Base-by-base conservation (phyloP, 768 basidiomycete species). In the Boletus sp. region DNA sequence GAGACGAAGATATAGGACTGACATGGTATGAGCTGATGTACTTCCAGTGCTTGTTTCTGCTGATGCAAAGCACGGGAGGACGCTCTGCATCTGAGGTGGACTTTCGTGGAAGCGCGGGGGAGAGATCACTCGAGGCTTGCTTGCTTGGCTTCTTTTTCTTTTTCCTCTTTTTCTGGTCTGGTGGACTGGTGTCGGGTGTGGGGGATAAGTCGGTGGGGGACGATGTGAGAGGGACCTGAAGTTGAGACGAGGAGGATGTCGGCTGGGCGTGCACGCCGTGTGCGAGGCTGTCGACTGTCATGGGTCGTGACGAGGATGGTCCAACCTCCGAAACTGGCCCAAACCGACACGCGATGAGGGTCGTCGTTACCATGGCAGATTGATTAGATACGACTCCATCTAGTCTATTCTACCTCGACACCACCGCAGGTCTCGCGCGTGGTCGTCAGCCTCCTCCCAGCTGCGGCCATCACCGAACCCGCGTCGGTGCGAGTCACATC, bases 11-110 rank as follows among this genome's bases (percentile, higher is more conserved):
- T 17, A 3, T 3, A 11, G 15, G 10, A 83, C 86, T 55, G 74
- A 91, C 90, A 69, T 92, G 90, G 69, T 90, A 93, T 23, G 91
- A 91, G 72, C 88, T 91, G 72, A 94, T 93, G 64, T 93, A 93
- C 29, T 85, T 83, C 93, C 92, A 93, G 64, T 95, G 93, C 70
- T 95, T 95, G 75, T 94, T 93, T 60, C 93, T 82, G 73, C 88
- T 90, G 63, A 95, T 94, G 68, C 88, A 90, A 4, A 94, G 79
- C 34, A 88, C 83, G 1, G 85, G 79, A 15, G 83, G 83, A 42
- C 81, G 80, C 34, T 74, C 69, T 42, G 71, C 74, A 29, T 80
- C 79, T 29, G 72, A 70, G 21, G 64, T 67, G 33, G 68, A 51
- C 54, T 70, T 75, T 17, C 64, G 59, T 29, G 65, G 59, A 19